Evolutionary conservation across 192 early-diverging fungal species (phyloP).

Genomic region (Mortierella hygrophila): DNA sequence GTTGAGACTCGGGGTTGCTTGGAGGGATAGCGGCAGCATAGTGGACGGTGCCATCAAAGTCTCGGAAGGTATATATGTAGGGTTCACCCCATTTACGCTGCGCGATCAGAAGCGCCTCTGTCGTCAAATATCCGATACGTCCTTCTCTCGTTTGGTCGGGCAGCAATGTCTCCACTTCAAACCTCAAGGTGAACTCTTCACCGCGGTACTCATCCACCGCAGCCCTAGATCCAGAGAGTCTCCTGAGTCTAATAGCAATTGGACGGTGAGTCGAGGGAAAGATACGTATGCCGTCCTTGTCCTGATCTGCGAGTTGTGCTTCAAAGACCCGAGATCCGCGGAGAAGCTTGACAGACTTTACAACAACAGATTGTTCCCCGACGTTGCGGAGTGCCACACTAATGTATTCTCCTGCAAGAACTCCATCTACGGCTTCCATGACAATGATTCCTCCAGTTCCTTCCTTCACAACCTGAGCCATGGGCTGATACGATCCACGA

Average conservation of each 20-base stretch:
- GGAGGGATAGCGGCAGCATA: slow-evolving; percentile 67
- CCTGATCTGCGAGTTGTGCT: neutral
- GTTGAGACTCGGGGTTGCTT: slow-evolving; percentile 44
- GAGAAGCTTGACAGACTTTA: slow-evolving; percentile 19
- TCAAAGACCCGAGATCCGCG: slow-evolving; percentile 10
- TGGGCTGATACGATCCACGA: neutral
- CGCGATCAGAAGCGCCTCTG: slow-evolving; percentile 26
- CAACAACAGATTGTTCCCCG: slow-evolving; percentile 15
- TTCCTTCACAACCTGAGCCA: slow-evolving; percentile 36
- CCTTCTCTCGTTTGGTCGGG: neutral
- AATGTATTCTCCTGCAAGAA: slow-evolving; percentile 50
- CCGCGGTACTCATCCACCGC: neutral
- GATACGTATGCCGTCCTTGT: neutral
- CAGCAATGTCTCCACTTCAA: neutral
- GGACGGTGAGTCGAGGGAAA: slow-evolving; percentile 34
- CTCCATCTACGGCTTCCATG: slow-evolving; percentile 42
- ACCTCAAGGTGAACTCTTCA: slow-evolving; percentile 11
- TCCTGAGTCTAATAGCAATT: slow-evolving; percentile 15
- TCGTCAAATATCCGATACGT: neutral
- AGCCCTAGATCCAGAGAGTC: neutral
- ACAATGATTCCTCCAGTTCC: slow-evolving; percentile 25
- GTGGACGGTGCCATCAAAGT: slow-evolving; percentile 76
- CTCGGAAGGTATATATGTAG: slow-evolving; percentile 79
- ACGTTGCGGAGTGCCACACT: slow-evolving; percentile 53
- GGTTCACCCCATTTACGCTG: slow-evolving; percentile 59